phyloP scores from a whole-genome alignment of 192 early-diverging fungal genomes.

The Umbelopsis ramanniana region DNA sequence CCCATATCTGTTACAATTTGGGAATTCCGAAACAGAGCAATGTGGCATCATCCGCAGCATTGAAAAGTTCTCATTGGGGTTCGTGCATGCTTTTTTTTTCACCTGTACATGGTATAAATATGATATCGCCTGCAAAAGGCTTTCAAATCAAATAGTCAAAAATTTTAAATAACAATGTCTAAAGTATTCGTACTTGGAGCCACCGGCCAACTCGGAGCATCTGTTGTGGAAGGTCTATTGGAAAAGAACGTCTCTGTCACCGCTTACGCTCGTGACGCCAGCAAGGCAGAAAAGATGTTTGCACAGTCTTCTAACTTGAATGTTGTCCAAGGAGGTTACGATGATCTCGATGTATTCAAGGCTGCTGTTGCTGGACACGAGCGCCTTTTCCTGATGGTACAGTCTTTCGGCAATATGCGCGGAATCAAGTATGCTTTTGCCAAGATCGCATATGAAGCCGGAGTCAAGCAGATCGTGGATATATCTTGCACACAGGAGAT shows the following conservation, averaged over 20 bases:
- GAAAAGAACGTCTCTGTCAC: not conserved
- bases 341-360: slow-evolving; percentile 4
- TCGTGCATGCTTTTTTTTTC: too few relatives aligned
- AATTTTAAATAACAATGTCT: not conserved
- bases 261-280: not conserved
- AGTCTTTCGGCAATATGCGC: not conserved
- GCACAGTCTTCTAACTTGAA: not conserved
- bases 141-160: too few relatives aligned
- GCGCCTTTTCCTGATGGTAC: not conserved
- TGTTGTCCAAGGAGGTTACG: slow-evolving; percentile 11
- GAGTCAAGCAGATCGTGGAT: slow-evolving; percentile 36
- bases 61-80: too few relatives aligned
- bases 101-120: too few relatives aligned
- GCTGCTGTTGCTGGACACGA: slow-evolving; percentile 6
- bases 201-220: too few relatives aligned
- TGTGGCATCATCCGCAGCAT: too few relatives aligned
- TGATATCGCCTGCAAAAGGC: too few relatives aligned
- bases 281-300: not conserved
- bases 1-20: too few relatives aligned
- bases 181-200: slow-evolving; percentile 10
- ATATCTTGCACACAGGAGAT: slow-evolving; percentile 1
- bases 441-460: slow-evolving; percentile 21
- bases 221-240: not conserved
- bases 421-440: not conserved
- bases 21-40: too few relatives aligned